A percentile compares a stretch with the other conserved stretches of the same genome.
Conservation (phyloP, 2,329 filamentous ascomycete species). For the Onygena corvina region DNA sequence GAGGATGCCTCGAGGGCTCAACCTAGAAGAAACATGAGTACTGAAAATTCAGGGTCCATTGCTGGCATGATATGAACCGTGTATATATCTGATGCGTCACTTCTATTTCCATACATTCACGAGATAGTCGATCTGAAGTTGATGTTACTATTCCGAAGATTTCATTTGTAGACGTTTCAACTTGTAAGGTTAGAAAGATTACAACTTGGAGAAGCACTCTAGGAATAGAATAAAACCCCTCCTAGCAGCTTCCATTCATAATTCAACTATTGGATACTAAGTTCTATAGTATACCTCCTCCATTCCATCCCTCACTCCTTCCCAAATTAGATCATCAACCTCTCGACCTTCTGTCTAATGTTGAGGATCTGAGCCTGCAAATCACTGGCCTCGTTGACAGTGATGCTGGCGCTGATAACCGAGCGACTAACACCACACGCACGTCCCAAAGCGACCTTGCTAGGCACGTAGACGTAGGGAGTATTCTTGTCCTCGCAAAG, state of each 20-base stretch:
- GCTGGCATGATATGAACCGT: too few relatives aligned
- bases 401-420: conserved; percentile 80
- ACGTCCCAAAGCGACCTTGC: conserved; percentile 70
- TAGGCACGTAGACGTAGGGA: conserved; percentile 60
- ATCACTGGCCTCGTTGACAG: conserved; percentile 81
- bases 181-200: too few relatives aligned
- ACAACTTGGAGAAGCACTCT: too few relatives aligned
- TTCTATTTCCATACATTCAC: too few relatives aligned
- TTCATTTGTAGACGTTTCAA: too few relatives aligned
- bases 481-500: conserved; percentile 67
- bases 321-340: conserved; percentile 70
- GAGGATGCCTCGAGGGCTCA: conserved; percentile 21
- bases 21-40: neutral
- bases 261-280: too few relatives aligned
- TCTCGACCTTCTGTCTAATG: conserved; percentile 90
- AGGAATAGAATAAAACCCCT: too few relatives aligned
- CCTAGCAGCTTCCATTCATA: too few relatives aligned
- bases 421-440: conserved; percentile 80
- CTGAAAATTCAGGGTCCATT: too few relatives aligned
- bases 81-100: too few relatives aligned
- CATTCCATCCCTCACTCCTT: neutral
- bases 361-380: conserved; percentile 75
- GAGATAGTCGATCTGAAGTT: too few relatives aligned
- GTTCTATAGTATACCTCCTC: neutral
- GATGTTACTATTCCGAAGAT: too few relatives aligned